A percentile compares a stretch with the other conserved stretches of the same genome.
Conservation (phyloP, 345 rosid genomes). For the Acer saccharum region DNA sequence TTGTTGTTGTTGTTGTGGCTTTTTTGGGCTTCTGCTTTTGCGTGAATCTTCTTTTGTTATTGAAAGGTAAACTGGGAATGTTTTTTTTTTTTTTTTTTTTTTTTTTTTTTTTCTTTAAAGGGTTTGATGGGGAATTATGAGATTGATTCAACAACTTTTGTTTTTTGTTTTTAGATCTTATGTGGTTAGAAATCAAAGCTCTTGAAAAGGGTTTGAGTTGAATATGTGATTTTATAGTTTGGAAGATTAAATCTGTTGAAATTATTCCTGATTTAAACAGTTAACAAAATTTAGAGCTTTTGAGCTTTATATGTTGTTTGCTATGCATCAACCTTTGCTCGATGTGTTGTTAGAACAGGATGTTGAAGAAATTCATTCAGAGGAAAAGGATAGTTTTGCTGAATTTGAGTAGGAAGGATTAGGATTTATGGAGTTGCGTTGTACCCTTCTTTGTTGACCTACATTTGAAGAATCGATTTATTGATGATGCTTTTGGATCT, state of each 20-base stretch:
- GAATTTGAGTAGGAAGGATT: not conserved
- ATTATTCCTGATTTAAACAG: not conserved
- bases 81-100: not conserved
- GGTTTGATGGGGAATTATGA: slow-evolving; percentile 14
- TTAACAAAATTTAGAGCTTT: not conserved
- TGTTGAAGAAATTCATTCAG: not conserved
- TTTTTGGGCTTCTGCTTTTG: not conserved
- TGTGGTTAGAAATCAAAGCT: slow-evolving; percentile 4
- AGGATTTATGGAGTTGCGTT: not conserved
- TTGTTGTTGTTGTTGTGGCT: not conserved
- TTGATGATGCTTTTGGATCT: not conserved
- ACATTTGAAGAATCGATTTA: not conserved
- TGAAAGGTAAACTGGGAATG: not conserved
- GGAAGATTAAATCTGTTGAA: not conserved
- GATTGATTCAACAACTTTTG: slow-evolving; percentile 17
- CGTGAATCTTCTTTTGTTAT: not conserved
- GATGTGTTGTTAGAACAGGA: not conserved
- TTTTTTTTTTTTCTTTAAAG: not conserved
- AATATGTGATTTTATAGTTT: not conserved
- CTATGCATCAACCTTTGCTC: not conserved
- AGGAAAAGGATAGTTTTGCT: not conserved
- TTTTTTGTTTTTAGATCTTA: not conserved
- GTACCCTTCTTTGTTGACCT: not conserved
- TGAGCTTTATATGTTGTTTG: not conserved
- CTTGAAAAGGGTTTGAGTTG: not conserved